Percentiles rank a stretch among this genome's conserved stretches.
Evolutionary conservation across 768 basidiomycete species (phyloP).

Genomic region (Sporobolomyces phaffii): DNA sequence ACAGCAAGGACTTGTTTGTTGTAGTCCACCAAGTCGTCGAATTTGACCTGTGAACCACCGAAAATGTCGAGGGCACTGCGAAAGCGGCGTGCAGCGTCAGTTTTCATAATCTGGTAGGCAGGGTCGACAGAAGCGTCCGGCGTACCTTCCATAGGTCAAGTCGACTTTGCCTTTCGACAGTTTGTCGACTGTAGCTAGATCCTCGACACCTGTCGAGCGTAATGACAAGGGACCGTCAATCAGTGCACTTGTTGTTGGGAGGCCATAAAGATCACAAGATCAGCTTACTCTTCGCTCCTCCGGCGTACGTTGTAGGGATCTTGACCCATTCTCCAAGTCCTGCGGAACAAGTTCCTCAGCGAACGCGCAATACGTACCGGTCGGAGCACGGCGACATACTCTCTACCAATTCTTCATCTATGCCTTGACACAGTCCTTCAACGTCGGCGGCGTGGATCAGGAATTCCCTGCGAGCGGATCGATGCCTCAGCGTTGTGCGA

Average conservation of each 20-base stretch:
- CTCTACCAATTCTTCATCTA: constrained; percentile 78
- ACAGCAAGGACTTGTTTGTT: constrained; percentile 39
- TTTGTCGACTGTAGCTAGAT: constrained; percentile 70
- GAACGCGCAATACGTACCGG: too few species aligned
- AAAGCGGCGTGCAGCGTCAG: too few species aligned
- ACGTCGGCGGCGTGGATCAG: constrained; percentile 97
- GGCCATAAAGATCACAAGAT: neutral
- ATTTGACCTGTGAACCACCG: constrained; percentile 50
- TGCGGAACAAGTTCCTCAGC: constrained; percentile 43
- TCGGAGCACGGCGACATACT: constrained; percentile 52
- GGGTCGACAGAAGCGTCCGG: too few species aligned
- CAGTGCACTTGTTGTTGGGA: too few species aligned
- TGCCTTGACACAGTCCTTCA: constrained; percentile 92
- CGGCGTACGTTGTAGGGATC: constrained; percentile 93
- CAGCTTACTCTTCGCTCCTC: constrained; percentile 77
- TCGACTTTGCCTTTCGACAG: constrained; percentile 79
- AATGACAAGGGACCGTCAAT: neutral
- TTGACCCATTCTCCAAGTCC: constrained; percentile 84
- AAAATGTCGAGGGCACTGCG: constrained; percentile 52
- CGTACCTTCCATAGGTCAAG: constrained; percentile 79
- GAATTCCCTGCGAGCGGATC: constrained; percentile 61
- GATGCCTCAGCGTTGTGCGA: neutral
- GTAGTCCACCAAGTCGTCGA: constrained; percentile 49
- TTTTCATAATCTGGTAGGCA: too few species aligned
- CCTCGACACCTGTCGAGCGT: constrained; percentile 60